phyloP scores from a whole-genome alignment of 352 stramenopile species.

The Paralagenidium karlingii region DNA sequence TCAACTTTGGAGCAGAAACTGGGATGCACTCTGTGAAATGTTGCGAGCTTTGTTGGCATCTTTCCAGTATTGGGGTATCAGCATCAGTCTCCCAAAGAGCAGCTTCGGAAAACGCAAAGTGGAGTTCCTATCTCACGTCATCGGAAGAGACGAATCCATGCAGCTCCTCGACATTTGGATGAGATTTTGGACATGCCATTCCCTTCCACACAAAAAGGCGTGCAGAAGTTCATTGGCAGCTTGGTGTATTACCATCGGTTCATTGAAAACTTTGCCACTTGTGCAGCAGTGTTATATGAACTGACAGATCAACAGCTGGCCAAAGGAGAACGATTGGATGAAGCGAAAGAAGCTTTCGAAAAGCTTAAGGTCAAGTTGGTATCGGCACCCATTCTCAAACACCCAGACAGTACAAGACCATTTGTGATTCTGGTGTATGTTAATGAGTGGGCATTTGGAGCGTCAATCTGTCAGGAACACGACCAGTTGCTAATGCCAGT shows the following conservation, averaged over 20 bases:
- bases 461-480: too few relatives aligned
- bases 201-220: conserved; percentile 5
- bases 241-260: conserved; percentile 11
- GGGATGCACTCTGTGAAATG: background rate
- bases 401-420: too few relatives aligned
- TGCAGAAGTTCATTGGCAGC: conserved; percentile 8
- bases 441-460: too few relatives aligned
- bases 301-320: too few relatives aligned
- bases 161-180: conserved; percentile 3
- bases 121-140: conserved; percentile 8
- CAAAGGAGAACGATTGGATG: too few relatives aligned
- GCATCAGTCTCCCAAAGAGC: conserved; percentile 7
- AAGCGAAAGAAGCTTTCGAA: too few relatives aligned
- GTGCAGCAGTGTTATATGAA: too few relatives aligned
- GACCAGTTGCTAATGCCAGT: too few relatives aligned
- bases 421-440: too few relatives aligned
- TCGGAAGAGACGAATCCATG: conserved; percentile 1
- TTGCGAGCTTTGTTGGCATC: conserved; percentile 1
- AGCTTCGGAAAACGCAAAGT: conserved; percentile 6
- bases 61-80: conserved; percentile 9
- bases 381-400: too few relatives aligned
- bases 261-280: conserved; percentile 7
- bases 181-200: background rate
- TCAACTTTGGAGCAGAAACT: background rate
- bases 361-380: too few relatives aligned